Evolutionary conservation across 2,329 filamentous ascomycete species (phyloP), one percentile per base, ranked within the genome.

Genomic region (Paecilomyces formosus): DNA sequence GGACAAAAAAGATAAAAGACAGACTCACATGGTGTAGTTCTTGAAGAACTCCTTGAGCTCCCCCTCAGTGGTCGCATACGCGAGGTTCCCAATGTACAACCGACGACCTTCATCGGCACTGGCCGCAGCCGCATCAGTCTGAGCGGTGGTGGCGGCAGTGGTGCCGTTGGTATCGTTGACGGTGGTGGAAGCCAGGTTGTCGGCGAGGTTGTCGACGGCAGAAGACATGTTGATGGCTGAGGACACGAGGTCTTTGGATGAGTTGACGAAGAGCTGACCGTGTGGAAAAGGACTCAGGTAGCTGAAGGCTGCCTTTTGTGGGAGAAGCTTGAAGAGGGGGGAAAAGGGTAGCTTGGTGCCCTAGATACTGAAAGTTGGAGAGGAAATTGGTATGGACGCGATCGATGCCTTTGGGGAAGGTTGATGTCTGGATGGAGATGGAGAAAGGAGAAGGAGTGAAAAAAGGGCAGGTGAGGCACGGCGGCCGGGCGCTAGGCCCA

Each of bases 31-130:
- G 84, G 94, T 89, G 85, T 96, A 97, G 80, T 88, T 90, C 85
- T 94, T 93, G 89, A 99, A 99, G 86, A 99, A 99, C 72, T 94
- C 90, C 85, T 95, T 96, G 86, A 99, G 91, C 88, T 97, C 92
- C 88, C 90, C 94, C 90, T 97, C 94, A 79, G 92, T 96, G 88
- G 94, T 97, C 88, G 93, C 92, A 80, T 99, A 99, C 74, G 94
- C 94, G 87, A 99, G 90, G 85, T 99, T 99, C 85, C 94, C 94
- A 84, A 99, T 97, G 84, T 99, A 99, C 74, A 99, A 89, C 83
- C 94, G 91, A 84, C 94, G 91, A 79, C 94, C 93, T 85, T 99
- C 94, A 80, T 93, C 92, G 79, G 94, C 94, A 82, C 92, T 96
- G 81, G 92, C 91, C 78, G 94, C 88, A 75, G 94, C 92, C 78